Evolutionary conservation across 2,329 filamentous ascomycete species (phyloP).

Genomic region (Didymosphaeria variabile): DNA sequence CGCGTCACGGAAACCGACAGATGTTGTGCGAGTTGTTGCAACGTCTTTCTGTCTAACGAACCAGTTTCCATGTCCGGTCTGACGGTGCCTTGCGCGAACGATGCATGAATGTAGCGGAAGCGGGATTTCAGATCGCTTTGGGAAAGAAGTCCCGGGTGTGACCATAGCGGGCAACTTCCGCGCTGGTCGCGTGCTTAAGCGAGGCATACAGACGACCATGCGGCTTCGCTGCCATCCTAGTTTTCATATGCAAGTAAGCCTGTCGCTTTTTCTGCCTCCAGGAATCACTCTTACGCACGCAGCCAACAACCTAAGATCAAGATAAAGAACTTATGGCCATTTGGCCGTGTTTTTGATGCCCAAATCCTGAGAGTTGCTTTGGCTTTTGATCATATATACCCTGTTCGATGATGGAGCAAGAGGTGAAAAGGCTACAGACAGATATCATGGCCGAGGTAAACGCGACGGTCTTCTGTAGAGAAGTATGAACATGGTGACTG

Average conservation of each 20-base stretch:
- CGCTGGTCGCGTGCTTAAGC: background rate
- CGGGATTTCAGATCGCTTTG: constrained; percentile 28
- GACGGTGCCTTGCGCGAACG: background rate
- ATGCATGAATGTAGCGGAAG: background rate
- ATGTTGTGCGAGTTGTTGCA: background rate
- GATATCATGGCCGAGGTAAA: too few relatives aligned
- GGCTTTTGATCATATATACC: too few relatives aligned
- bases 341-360: too few relatives aligned
- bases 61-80: background rate
- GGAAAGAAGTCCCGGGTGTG: constrained; percentile 29
- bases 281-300: too few relatives aligned
- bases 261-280: too few relatives aligned
- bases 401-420: too few relatives aligned
- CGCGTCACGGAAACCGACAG: background rate
- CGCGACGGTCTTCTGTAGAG: too few relatives aligned
- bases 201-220: background rate
- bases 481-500: too few relatives aligned
- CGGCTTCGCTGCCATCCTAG: background rate
- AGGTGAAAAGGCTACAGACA: too few relatives aligned
- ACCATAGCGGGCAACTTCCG: constrained; percentile 10
- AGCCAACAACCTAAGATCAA: too few relatives aligned
- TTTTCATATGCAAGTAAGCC: background rate
- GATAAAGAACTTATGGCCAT: too few relatives aligned
- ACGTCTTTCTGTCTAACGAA: background rate
- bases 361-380: too few relatives aligned